Base-by-base conservation (phyloP, 257 asterid species). In the Nicotiana attenuata region DNA sequence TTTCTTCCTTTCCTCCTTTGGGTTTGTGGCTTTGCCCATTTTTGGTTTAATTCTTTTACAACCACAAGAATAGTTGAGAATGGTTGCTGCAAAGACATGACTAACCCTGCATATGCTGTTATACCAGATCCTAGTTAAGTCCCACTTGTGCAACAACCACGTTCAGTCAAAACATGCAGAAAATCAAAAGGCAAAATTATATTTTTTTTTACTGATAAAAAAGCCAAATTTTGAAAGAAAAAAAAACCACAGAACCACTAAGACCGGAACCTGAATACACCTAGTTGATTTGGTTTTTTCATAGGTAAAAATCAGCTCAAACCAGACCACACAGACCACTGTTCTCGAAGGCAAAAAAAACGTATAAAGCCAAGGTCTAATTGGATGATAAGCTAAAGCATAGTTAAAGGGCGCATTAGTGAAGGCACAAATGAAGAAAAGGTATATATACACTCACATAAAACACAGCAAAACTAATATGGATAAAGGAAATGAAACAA, bases 401-500 rank as follows among this genome's bases (percentile, higher is more conserved):
- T 35, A 73, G 47, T 73, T 73, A 47, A 47, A 73, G 38, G 4
- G 0, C 17, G 16, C 60, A 22, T 47, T 22, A 73, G 24, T 59
- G 35, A 45, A 73, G 38, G 78, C 47, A 20, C 14, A 71, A 13
- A 71, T 24, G 47, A 71, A 71, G 24, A 71, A 55, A 47, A 47
- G 47, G 60, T 47, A 69, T 41, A 41, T 5, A 20, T 57, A 71
- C 20, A 68, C 76, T 33, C 17, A 67, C 3, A 67, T 10, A 67
- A 33, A 67, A 67, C 52, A 67, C 13, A 69, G 9, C 28, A 68
- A 38, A 68, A 41, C 0, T 2, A 68, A 38, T 71, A 71, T 71
- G 22, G 59, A 13, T 71, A 41, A n/a, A 69, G 77, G 77, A 69
- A 69, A n/a, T 20, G 78, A 71, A 71, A 71, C 59, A 41, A 45